Evolutionary conservation across 371 early-diverging fungal species (phyloP), one percentile per base, ranked within the genome.

Genomic region (Entomophthora muscae): DNA sequence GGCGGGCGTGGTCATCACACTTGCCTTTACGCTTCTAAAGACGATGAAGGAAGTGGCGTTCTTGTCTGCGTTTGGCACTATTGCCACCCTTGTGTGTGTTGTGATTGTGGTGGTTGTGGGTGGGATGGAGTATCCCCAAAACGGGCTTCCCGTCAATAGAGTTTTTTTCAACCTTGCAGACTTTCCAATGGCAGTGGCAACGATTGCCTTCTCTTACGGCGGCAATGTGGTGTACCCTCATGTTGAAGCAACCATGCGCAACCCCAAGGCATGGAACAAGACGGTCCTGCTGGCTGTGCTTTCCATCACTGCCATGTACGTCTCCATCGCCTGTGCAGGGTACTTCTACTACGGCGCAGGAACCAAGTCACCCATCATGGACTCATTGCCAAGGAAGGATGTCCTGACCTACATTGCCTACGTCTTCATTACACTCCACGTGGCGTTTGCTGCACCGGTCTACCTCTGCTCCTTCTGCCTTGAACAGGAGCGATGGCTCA

Each of bases 211-310:
- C 70, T 79, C 81, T 67, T 89, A 83, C 64, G 88, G 89, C 62
- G 89, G 89, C 54, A 89, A 88, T 68, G 79, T 84, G 24, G 80
- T 88, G 53, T 89, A 86, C 24, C 87, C 90, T n/a, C 85, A 89
- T 65, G 83, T 91, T 31, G 90, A 90, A 71, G 79, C 80, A 26
- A 85, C 88, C n/a, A 89, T 94, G 91, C 77, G 79, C 66, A 67
- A 80, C 26, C 92, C 89, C 63, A 74, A 76, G 63, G 66, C 80
- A 22, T 94, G 90, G 83, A 76, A 80, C 67, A 78, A 73, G 69
- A 84, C 89, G 3, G 72, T 88, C 32, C 68, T 77, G 10, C 71
- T 72, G 42, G 88, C 90, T 32, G 79, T 86, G 56, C 66, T 73
- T 33, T 81, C 88, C 24, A 84, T 88, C 65, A 82, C 86, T 7